These are phyloP conservation scores for Leccinum longicurvipes DNA, from an alignment of 768 basidiomycete species.

Conservation along the genomic window DNA sequence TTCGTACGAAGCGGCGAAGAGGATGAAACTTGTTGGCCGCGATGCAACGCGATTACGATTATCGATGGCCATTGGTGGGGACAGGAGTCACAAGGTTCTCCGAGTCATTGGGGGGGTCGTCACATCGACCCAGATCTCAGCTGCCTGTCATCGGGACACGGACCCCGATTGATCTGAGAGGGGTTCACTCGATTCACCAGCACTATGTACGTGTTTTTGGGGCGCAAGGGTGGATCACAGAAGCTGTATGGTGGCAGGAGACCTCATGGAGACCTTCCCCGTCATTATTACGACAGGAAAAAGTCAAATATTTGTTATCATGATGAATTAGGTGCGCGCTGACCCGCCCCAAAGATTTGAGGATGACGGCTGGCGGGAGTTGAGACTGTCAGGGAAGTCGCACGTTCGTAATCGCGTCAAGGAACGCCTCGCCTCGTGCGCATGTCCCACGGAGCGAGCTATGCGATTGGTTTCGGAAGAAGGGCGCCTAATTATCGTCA, in stretches of 20 bases:
- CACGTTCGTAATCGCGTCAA: slow-evolving; percentile 4
- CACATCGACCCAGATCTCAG: too few relatives aligned
- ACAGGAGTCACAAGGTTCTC: background rate
- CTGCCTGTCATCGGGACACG: background rate
- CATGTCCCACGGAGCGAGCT: background rate
- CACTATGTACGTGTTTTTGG: background rate
- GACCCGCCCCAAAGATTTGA: background rate
- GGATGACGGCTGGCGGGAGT: background rate
- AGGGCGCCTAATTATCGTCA: background rate
- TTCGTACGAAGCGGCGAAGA: background rate
- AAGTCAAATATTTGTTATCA: background rate
- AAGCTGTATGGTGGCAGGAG: background rate
- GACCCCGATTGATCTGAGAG: background rate
- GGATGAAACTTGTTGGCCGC: background rate
- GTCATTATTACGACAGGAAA: background rate
- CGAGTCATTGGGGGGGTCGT: background rate
- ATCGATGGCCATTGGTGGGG: background rate
- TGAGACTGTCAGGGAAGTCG: background rate
- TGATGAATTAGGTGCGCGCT: background rate
- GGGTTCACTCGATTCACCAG: background rate
- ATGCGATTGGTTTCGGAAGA: slow-evolving; percentile 2
- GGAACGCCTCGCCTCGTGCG: slow-evolving; percentile 5
- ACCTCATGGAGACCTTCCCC: background rate
- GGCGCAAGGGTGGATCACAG: background rate
- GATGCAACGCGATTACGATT: background rate